Conservation (phyloP, 2,329 filamentous ascomycete genomes). For the Leptographium galeiforme region DNA sequence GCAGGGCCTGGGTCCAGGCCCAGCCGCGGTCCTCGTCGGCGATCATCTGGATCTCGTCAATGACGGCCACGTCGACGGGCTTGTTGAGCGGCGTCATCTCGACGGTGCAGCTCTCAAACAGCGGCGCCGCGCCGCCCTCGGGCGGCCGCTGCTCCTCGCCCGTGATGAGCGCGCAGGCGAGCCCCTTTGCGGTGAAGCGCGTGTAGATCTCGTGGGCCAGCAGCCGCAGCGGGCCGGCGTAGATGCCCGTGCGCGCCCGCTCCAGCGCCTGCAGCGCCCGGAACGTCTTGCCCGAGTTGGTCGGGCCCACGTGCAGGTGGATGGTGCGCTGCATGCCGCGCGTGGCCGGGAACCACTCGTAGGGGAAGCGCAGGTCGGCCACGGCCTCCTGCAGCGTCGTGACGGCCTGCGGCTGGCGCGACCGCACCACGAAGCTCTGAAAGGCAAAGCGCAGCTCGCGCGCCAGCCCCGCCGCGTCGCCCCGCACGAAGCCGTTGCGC, state of each 20-base stretch:
- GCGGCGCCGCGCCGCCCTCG: constrained; percentile 26
- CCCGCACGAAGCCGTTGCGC: constrained; percentile 43
- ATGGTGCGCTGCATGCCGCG: constrained; percentile 68
- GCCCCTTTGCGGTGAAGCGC: constrained; percentile 68
- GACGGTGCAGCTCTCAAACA: constrained; percentile 77
- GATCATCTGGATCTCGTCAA: constrained; percentile 99
- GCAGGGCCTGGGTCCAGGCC: constrained; percentile 85
- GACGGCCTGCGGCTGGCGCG: constrained; percentile 41
- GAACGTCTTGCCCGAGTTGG: constrained; percentile 97
- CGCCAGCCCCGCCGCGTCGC: constrained; percentile 35
- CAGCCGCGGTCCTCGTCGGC: constrained; percentile 66
- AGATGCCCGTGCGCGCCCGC: constrained; percentile 44
- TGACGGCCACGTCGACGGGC: constrained; percentile 74
- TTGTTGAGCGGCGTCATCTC: constrained; percentile 59
- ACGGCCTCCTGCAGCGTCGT: constrained; percentile 45
- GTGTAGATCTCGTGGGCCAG: constrained; percentile 90
- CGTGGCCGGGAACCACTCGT: constrained; percentile 85
- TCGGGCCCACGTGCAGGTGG: constrained; percentile 89
- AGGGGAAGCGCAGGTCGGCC: constrained; percentile 75
- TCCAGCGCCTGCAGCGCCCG: constrained; percentile 79
- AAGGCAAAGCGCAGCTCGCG: constrained; percentile 56
- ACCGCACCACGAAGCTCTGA: constrained; percentile 47
- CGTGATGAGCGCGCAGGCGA: constrained; percentile 67
- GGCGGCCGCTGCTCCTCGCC: constrained; percentile 77
- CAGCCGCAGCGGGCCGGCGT: constrained; percentile 78